phyloP scores from a whole-genome alignment of 2,329 filamentous ascomycete species.

The Aspergillus hortae region DNA sequence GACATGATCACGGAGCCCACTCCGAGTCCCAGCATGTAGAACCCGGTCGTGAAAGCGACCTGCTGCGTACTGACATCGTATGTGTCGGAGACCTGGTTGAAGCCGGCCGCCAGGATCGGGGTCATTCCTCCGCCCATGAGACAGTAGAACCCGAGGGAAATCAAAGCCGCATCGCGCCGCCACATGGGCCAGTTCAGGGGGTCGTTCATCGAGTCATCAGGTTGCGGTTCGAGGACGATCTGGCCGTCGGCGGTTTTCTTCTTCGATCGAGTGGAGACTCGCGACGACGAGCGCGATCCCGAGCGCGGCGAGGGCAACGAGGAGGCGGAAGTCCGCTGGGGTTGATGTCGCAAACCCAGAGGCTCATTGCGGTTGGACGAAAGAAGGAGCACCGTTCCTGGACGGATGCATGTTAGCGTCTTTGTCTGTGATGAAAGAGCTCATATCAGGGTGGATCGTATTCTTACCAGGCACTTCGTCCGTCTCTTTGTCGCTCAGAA shows the following conservation, averaged over 20 bases:
- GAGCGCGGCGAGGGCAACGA: slow-evolving; percentile 48
- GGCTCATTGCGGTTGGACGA: slow-evolving; percentile 61
- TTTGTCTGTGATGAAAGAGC: slow-evolving; percentile 2
- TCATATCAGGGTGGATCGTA: background rate
- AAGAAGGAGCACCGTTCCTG: slow-evolving; percentile 60
- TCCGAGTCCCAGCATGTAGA: slow-evolving; percentile 93
- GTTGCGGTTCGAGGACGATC: slow-evolving; percentile 87
- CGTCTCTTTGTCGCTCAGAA: slow-evolving; percentile 74
- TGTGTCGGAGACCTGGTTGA: slow-evolving; percentile 69
- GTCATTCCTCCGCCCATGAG: slow-evolving; percentile 93
- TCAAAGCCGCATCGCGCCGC: slow-evolving; percentile 72
- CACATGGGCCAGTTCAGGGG: slow-evolving; percentile 87
- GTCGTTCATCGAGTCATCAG: slow-evolving; percentile 85
- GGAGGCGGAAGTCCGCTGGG: slow-evolving; percentile 56
- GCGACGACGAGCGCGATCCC: slow-evolving; percentile 38
- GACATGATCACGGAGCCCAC: slow-evolving; percentile 79
- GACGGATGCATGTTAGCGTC: background rate
- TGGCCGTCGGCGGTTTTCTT: slow-evolving; percentile 78
- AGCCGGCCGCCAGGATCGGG: slow-evolving; percentile 83
- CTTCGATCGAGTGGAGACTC: slow-evolving; percentile 39
- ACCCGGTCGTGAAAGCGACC: slow-evolving; percentile 81
- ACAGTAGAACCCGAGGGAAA: slow-evolving; percentile 86
- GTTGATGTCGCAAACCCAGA: slow-evolving; percentile 59
- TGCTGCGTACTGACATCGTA: slow-evolving; percentile 65
- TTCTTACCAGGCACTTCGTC: slow-evolving; percentile 79